phyloP scores from a whole-genome alignment of 371 early-diverging fungal species.

The Haplosporangium sp. region DNA sequence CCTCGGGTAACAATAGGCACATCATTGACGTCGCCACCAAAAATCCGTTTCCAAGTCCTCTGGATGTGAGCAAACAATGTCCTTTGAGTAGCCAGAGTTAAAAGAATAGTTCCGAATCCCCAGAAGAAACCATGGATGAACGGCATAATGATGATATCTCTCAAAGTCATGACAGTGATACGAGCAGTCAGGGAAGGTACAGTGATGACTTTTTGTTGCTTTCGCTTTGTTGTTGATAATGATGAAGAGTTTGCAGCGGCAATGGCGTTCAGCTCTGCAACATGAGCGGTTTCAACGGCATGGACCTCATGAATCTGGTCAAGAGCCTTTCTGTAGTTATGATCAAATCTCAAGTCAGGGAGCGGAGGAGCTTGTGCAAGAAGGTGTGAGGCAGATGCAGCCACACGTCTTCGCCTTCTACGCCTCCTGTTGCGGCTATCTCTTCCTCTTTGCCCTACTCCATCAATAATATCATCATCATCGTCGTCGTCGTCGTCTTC shows the following conservation, averaged over 20 bases:
- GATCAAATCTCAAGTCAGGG: constrained; percentile 51
- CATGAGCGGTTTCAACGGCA: constrained; percentile 25
- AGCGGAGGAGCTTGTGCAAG: constrained; percentile 44
- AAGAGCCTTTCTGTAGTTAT: constrained; percentile 50
- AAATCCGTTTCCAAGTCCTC: constrained; percentile 19
- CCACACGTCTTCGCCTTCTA: constrained; percentile 23
- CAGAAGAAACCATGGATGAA: constrained; percentile 59
- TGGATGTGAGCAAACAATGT: constrained; percentile 29
- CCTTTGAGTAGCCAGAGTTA: constrained; percentile 34
- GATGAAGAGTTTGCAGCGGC: background rate
- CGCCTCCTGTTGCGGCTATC: background rate
- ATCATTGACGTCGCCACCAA: constrained; percentile 23
- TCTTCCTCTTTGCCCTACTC: background rate
- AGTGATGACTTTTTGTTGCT: background rate
- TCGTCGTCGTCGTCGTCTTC: constrained; percentile 1
- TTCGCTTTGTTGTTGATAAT: background rate
- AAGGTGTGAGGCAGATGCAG: constrained; percentile 39
- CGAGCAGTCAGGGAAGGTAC: constrained; percentile 33
- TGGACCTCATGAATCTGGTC: constrained; percentile 42
- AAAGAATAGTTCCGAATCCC: constrained; percentile 52
- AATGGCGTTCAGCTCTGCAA: constrained; percentile 4
- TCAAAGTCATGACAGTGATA: constrained; percentile 45
- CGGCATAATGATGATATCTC: constrained; percentile 56
- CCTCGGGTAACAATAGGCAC: constrained; percentile 18
- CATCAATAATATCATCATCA: background rate